These are phyloP conservation scores for Lentinula sp. DNA, from an alignment of 768 basidiomycete genomes.

Conservation along the genomic window DNA sequence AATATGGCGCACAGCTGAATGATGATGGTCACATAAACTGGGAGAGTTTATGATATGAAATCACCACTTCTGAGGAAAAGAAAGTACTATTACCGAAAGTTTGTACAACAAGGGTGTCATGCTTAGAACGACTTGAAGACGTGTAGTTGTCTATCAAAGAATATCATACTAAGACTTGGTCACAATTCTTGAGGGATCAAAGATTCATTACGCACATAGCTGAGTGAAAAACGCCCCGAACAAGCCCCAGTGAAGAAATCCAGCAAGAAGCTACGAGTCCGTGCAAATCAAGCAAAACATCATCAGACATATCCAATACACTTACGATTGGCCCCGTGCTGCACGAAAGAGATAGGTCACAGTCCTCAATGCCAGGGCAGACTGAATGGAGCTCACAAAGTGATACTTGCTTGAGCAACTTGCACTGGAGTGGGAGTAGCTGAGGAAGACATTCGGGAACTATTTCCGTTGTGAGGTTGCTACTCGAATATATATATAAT, in stretches of 20 bases:
- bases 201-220: background rate
- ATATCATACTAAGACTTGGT: background rate
- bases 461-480: background rate
- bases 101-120: background rate
- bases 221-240: background rate
- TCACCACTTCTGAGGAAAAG: background rate
- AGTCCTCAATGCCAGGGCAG: background rate
- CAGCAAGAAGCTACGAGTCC: background rate
- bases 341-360: background rate
- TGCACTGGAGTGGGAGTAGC: background rate
- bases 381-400: background rate
- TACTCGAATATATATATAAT: background rate
- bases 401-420: background rate
- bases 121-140: background rate
- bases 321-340: background rate
- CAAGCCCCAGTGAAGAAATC: background rate
- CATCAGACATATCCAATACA: background rate
- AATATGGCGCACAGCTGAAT: background rate
- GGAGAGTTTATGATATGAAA: background rate
- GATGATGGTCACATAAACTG: background rate
- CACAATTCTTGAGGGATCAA: background rate
- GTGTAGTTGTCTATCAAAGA: background rate
- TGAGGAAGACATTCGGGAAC: background rate
- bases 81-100: background rate
- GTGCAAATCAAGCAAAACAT: background rate